Evolutionary conservation across 2,329 filamentous ascomycete genomes (phyloP).

Genomic region (Neonectria punicea): DNA sequence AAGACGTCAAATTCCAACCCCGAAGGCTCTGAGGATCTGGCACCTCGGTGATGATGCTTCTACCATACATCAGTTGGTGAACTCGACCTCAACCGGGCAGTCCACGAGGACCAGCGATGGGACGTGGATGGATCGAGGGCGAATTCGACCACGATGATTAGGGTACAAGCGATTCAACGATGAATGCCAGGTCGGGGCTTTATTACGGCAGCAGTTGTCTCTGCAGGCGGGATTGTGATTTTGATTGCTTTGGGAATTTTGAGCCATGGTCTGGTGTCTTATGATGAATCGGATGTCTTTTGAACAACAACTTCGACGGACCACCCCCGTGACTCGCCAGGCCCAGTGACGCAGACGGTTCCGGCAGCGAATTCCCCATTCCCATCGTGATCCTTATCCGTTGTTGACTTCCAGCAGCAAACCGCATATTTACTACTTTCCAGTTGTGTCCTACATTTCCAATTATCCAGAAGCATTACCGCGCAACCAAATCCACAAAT

Average conservation of each 20-base stretch:
- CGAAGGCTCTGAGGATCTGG: conserved; percentile 40
- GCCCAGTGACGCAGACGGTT: background rate
- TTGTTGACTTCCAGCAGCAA: background rate
- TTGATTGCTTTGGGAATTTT: conserved; percentile 43
- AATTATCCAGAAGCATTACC: background rate
- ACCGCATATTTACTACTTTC: no score
- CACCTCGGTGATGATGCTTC: conserved; percentile 39
- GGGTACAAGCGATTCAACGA: conserved; percentile 45
- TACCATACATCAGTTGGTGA: conserved; percentile 38
- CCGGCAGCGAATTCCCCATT: background rate
- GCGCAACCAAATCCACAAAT: background rate
- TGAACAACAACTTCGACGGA: conserved; percentile 33
- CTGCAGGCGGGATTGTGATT: conserved; percentile 44
- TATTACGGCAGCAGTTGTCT: conserved; percentile 43
- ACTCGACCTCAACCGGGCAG: conserved; percentile 40
- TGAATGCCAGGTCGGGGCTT: conserved; percentile 44
- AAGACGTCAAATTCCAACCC: conserved; percentile 57
- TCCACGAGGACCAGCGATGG: conserved; percentile 43
- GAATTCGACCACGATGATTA: conserved; percentile 37
- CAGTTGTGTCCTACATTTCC: background rate
- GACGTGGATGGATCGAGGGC: conserved; percentile 40
- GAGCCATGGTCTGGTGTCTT: conserved; percentile 44
- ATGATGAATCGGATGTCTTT: conserved; percentile 45
- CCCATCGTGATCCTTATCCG: background rate
- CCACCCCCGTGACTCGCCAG: conserved; percentile 7